phyloP scores from a whole-genome alignment of 257 asterid species.

The Ilex asprella region DNA sequence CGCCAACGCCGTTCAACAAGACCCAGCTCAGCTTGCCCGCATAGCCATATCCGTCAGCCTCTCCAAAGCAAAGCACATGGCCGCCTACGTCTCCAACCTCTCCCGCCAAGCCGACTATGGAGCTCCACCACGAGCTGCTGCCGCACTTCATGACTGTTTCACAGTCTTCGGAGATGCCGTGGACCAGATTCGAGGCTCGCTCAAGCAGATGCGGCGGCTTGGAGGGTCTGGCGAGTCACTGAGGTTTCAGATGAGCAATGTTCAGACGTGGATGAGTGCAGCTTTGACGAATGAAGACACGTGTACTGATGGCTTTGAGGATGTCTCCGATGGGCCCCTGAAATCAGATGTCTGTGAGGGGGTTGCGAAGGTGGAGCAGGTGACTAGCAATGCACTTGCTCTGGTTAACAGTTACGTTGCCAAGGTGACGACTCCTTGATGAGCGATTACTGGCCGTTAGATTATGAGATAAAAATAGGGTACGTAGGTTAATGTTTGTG shows the following conservation, averaged over 20 bases:
- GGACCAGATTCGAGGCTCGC: constrained; percentile 60
- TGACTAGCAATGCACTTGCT: constrained; percentile 83
- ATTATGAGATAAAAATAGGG: neutral
- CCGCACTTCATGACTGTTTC: constrained; percentile 75
- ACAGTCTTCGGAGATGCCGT: constrained; percentile 56
- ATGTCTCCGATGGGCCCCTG: constrained; percentile 31
- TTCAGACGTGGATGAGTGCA: constrained; percentile 99
- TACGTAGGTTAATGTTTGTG: no score
- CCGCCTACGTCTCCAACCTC: constrained; percentile 10
- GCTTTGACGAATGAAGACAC: constrained; percentile 90
- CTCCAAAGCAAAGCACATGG: constrained; percentile 12
- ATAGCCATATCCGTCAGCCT: constrained; percentile 15
- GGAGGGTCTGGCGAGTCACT: constrained; percentile 41
- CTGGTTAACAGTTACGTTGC: constrained; percentile 56
- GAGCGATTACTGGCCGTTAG: neutral
- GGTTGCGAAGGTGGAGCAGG: constrained; percentile 39
- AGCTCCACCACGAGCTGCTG: constrained; percentile 38
- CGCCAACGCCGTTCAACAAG: constrained; percentile 14
- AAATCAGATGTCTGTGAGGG: constrained; percentile 45
- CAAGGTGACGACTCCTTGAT: constrained; percentile 32
- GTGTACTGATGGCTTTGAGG: constrained; percentile 77
- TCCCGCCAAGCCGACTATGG: constrained; percentile 43
- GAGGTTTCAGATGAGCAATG: constrained; percentile 71
- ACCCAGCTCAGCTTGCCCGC: constrained; percentile 10
- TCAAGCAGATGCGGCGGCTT: constrained; percentile 62